phyloP scores from a whole-genome alignment of 441 rosid genomes.

The Biscutella laevigata region DNA sequence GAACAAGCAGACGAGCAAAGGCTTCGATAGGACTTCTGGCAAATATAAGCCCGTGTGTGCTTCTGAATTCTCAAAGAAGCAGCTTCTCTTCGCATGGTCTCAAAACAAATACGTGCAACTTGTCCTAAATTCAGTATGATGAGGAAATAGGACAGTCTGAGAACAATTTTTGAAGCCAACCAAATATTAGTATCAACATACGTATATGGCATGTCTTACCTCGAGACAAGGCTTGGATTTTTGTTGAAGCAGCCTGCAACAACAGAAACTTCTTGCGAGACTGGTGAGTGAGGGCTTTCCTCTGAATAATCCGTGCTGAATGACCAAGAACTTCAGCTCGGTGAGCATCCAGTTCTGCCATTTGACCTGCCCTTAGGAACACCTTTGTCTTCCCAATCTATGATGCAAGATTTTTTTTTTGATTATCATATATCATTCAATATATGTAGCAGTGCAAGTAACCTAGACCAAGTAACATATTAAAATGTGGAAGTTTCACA shows the following conservation, averaged over 20 bases:
- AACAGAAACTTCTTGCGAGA: slow-evolving; percentile 45
- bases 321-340: slow-evolving; percentile 69
- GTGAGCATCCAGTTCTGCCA: slow-evolving; percentile 92
- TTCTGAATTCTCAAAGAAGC: slow-evolving; percentile 75
- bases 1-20: slow-evolving; percentile 49
- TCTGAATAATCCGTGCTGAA: slow-evolving; percentile 71
- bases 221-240: slow-evolving; percentile 67
- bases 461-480: not conserved
- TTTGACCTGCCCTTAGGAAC: slow-evolving; percentile 96
- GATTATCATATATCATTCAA: not conserved
- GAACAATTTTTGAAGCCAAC: not conserved
- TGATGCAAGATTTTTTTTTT: slow-evolving; percentile 13
- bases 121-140: slow-evolving; percentile 45
- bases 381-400: slow-evolving; percentile 92
- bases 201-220: slow-evolving; percentile 35
- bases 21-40: slow-evolving; percentile 45
- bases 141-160: slow-evolving; percentile 7
- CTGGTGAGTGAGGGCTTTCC: slow-evolving; percentile 53
- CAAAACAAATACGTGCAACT: slow-evolving; percentile 49
- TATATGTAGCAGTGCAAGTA: slow-evolving; percentile 7
- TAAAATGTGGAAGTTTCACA: not conserved
- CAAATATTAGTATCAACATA: not conserved
- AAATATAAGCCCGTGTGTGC: slow-evolving; percentile 45
- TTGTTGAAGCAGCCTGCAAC: slow-evolving; percentile 51
- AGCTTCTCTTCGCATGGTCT: slow-evolving; percentile 60